A percentile compares a stretch with the other conserved stretches of the same genome.
Evolutionary conservation across 352 stramenopile genomes (phyloP).

Genomic region (Phytophthora pisi): DNA sequence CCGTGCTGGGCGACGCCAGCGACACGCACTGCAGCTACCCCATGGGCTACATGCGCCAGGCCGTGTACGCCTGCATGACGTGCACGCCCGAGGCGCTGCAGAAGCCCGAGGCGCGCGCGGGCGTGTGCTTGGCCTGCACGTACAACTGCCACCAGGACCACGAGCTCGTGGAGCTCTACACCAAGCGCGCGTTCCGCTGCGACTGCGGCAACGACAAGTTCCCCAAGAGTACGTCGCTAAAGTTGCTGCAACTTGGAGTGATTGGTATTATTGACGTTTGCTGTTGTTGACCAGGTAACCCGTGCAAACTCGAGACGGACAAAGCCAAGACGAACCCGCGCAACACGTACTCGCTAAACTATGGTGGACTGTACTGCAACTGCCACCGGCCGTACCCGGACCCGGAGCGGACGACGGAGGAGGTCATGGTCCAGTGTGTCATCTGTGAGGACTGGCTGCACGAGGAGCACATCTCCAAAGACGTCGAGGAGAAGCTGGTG

Average conservation of each 20-base stretch:
- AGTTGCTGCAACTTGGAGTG: neutral
- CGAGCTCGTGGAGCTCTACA: constrained; percentile 84
- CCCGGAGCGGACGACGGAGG: constrained; percentile 62
- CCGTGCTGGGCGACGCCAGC: constrained; percentile 63
- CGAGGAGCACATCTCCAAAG: constrained; percentile 63
- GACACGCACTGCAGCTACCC: constrained; percentile 73
- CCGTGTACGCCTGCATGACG: constrained; percentile 72
- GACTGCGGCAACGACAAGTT: constrained; percentile 79
- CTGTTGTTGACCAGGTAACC: constrained; percentile 27
- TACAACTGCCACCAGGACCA: constrained; percentile 79
- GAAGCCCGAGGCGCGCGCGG: constrained; percentile 45
- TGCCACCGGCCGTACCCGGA: constrained; percentile 81
- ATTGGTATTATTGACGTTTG: neutral
- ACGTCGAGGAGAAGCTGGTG: constrained; percentile 2
- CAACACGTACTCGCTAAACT: constrained; percentile 82
- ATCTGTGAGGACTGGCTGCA: constrained; percentile 85
- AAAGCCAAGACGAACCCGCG: constrained; percentile 57
- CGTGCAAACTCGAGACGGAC: constrained; percentile 60
- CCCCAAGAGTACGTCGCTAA: constrained; percentile 30
- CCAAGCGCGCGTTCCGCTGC: constrained; percentile 75
- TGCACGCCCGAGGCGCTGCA: constrained; percentile 58
- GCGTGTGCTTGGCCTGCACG: constrained; percentile 74
- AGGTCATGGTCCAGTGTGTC: constrained; percentile 81
- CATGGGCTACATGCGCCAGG: constrained; percentile 70
- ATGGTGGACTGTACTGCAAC: constrained; percentile 66